phyloP scores from a whole-genome alignment of 371 early-diverging fungal species.

The Apophysomyces elegans region DNA sequence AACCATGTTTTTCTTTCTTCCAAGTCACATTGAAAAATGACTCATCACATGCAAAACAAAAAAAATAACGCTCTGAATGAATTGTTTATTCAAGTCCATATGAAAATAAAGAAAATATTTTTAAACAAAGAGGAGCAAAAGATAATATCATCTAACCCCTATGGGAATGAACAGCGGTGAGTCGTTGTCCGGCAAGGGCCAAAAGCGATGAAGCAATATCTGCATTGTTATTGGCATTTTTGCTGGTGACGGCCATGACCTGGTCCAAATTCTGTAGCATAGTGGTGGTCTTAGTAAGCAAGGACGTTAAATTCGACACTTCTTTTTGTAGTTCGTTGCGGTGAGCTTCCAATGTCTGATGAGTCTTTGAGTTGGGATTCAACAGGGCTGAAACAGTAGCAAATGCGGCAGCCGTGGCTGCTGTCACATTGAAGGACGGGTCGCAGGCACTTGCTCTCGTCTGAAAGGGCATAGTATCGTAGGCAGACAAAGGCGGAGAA shows the following conservation, averaged over 20 bases:
- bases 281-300: constrained; percentile 63
- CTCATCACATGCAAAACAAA: neutral
- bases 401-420: constrained; percentile 29
- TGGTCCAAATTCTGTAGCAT: constrained; percentile 66
- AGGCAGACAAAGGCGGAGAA: constrained; percentile 40
- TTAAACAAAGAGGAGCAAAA: neutral
- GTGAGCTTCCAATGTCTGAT: constrained; percentile 60
- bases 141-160: neutral
- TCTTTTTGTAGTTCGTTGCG: constrained; percentile 67
- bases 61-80: neutral
- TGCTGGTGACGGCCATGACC: constrained; percentile 41
- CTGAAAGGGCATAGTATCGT: constrained; percentile 29
- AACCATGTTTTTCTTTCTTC: no score
- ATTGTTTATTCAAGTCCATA: neutral
- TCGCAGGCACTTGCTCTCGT: constrained; percentile 15
- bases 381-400: constrained; percentile 38
- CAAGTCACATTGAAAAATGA: no score
- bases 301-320: constrained; percentile 58
- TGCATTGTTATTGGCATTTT: constrained; percentile 19
- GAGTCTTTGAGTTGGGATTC: constrained; percentile 38
- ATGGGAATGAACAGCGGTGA: neutral
- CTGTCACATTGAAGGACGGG: constrained; percentile 5
- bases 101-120: neutral
- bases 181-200: constrained; percentile 2
- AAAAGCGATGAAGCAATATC: constrained; percentile 26